A percentile compares a stretch with the other conserved stretches of the same genome.
Conservation (phyloP, 768 basidiomycete species). For the Russula emetica region DNA sequence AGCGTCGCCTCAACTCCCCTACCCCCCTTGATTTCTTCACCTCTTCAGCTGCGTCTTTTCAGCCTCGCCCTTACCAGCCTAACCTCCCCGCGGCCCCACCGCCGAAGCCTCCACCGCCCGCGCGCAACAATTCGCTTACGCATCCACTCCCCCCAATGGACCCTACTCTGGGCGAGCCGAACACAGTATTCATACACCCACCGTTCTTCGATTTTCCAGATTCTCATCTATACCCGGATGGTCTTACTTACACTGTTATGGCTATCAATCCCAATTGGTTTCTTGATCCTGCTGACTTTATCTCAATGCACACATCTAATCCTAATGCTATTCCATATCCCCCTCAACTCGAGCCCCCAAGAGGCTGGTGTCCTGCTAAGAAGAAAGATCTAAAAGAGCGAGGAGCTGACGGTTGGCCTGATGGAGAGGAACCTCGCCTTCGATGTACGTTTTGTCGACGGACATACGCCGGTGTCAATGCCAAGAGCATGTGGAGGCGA, state of each 20-base stretch:
- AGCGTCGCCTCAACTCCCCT: conserved; percentile 47
- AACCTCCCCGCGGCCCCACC: conserved; percentile 27
- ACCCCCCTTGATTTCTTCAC: conserved; percentile 58
- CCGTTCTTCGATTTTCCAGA: conserved; percentile 68
- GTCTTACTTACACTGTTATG: conserved; percentile 65
- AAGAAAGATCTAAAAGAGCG: conserved; percentile 72
- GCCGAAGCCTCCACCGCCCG: conserved; percentile 24
- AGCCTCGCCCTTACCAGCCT: conserved; percentile 60
- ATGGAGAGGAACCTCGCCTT: conserved; percentile 74
- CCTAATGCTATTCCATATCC: conserved; percentile 65
- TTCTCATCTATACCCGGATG: conserved; percentile 56
- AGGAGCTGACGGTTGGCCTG: conserved; percentile 68
- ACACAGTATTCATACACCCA: conserved; percentile 65
- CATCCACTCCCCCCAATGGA: conserved; percentile 40
- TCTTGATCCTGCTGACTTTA: conserved; percentile 62
- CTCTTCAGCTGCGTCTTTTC: conserved; percentile 58
- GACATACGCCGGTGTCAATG: conserved; percentile 81
- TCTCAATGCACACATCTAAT: conserved; percentile 43
- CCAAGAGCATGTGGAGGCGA: conserved; percentile 87
- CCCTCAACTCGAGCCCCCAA: conserved; percentile 71
- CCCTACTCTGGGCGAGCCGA: conserved; percentile 61
- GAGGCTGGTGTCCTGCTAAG: conserved; percentile 85
- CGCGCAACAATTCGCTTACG: conserved; percentile 23
- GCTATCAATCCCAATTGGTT: conserved; percentile 81
- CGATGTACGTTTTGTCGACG: conserved; percentile 82